Conservation (phyloP, 73 alveolate species). For the Durusdinium trenchii region DNA sequence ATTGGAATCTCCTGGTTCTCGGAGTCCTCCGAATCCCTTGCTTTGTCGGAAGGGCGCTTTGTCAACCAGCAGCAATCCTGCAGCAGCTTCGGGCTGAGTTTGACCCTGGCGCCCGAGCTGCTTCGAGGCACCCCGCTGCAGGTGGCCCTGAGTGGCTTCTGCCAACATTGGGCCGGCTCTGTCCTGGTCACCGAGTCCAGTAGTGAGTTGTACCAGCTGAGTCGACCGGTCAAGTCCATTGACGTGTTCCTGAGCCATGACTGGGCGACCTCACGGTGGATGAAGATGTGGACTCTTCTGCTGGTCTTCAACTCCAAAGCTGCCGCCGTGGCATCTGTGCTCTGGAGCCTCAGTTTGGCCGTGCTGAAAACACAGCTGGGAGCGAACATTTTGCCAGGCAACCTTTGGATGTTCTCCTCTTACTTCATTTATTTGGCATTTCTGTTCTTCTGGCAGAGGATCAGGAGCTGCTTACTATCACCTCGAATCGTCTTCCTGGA, state of each 20-base stretch:
- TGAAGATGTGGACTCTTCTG: not conserved
- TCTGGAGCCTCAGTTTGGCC: not conserved
- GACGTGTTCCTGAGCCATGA: conserved; percentile 44
- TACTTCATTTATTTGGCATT: not conserved
- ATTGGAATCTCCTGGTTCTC: too few species aligned
- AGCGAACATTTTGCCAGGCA: not conserved
- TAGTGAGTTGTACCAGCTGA: not conserved
- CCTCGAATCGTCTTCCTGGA: conserved; percentile 32
- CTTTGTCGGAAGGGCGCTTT: too few species aligned
- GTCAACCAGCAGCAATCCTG: too few species aligned
- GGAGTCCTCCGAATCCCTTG: too few species aligned
- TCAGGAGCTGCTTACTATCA: not conserved
- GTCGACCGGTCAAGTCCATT: not conserved
- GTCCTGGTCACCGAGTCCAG: not conserved
- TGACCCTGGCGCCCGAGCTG: not conserved
- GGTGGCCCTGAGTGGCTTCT: not conserved
- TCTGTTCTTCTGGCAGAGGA: conserved; percentile 30
- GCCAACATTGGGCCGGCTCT: not conserved
- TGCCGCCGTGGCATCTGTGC: conserved; percentile 3
- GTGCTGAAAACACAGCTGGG: not conserved
- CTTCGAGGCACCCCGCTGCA: not conserved
- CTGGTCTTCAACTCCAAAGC: not conserved
- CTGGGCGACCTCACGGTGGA: conserved; percentile 42
- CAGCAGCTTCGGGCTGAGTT: too few species aligned
- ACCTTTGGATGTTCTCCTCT: not conserved